A percentile compares a stretch with the other conserved stretches of the same genome.
These are phyloP conservation scores for Ophiocordyceps unilateralis DNA, from an alignment of 2,329 filamentous ascomycete genomes.

Conservation along the genomic window DNA sequence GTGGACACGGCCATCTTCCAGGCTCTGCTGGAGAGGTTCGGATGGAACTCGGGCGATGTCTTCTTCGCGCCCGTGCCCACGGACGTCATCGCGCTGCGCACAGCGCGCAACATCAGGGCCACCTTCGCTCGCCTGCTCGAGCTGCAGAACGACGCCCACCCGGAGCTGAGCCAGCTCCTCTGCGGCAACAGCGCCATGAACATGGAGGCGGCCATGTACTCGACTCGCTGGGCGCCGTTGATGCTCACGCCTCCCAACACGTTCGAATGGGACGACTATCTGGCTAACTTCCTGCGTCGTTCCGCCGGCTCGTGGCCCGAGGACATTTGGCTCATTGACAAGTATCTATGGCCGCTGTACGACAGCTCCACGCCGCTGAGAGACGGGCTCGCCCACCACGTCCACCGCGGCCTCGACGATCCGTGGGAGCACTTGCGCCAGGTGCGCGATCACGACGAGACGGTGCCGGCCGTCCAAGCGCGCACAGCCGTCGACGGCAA, in stretches of 20 bases:
- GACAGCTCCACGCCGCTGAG: conserved; percentile 20
- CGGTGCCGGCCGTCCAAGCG: conserved; percentile 16
- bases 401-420: conserved; percentile 11
- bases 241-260: conserved; percentile 31
- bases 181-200: conserved; percentile 22
- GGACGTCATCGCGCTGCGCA: conserved; percentile 54
- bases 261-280: conserved; percentile 39
- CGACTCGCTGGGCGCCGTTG: conserved; percentile 53
- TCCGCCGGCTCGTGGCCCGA: conserved; percentile 27
- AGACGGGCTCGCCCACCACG: conserved; percentile 10
- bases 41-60: conserved; percentile 21
- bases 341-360: conserved; percentile 45
- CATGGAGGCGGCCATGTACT: conserved; percentile 46
- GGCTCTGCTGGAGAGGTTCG: conserved; percentile 34
- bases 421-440: conserved; percentile 13
- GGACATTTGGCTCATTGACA: conserved; percentile 54
- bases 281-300: conserved; percentile 44
- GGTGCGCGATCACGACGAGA: conserved; percentile 27
- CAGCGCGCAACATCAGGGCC: conserved; percentile 59
- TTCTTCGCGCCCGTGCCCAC: conserved; percentile 49
- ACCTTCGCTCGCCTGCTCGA: conserved; percentile 29
- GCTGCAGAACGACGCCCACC: conserved; percentile 10
- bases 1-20: conserved; percentile 42
- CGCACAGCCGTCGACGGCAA: conserved; percentile 10
- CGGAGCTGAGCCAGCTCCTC: conserved; percentile 16